Evolutionary conservation across 768 basidiomycete species (phyloP).

Genomic region (Polyporus arcularius): DNA sequence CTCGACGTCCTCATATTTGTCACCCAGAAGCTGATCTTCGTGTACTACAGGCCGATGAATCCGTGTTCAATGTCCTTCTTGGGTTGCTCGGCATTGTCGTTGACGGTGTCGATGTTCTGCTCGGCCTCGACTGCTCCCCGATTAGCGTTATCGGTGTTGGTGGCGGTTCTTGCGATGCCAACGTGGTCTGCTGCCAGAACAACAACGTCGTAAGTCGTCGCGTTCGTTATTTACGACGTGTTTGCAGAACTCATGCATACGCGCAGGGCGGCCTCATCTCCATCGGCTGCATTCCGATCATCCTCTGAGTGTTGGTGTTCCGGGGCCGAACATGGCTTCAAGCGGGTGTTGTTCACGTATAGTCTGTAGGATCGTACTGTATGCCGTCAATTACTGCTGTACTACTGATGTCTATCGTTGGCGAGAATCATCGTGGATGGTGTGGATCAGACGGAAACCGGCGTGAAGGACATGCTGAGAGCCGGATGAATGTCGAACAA

Average conservation of each 20-base stretch:
- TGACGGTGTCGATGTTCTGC: constrained; percentile 10
- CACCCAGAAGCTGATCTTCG: neutral
- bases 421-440: no score
- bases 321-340: neutral
- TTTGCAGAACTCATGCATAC: neutral
- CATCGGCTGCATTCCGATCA: constrained; percentile 20
- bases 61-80: constrained; percentile 2
- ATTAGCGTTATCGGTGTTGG: constrained; percentile 17
- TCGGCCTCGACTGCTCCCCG: constrained; percentile 21
- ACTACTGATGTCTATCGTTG: no score
- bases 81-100: constrained; percentile 19
- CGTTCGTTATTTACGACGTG: neutral
- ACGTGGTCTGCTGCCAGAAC: constrained; percentile 19
- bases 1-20: neutral
- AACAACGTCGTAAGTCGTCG: constrained; percentile 12
- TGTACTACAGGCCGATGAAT: neutral
- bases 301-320: neutral
- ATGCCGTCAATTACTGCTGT: no score
- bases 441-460: no score
- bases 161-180: constrained; percentile 1
- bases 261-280: constrained; percentile 19
- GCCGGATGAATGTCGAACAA: no score
- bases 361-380: no score
- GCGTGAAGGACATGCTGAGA: no score
- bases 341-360: no score